Evolutionary conservation across 2,329 filamentous ascomycete species (phyloP), one percentile per base, ranked within the genome.

Genomic region (Daldinia sp.): DNA sequence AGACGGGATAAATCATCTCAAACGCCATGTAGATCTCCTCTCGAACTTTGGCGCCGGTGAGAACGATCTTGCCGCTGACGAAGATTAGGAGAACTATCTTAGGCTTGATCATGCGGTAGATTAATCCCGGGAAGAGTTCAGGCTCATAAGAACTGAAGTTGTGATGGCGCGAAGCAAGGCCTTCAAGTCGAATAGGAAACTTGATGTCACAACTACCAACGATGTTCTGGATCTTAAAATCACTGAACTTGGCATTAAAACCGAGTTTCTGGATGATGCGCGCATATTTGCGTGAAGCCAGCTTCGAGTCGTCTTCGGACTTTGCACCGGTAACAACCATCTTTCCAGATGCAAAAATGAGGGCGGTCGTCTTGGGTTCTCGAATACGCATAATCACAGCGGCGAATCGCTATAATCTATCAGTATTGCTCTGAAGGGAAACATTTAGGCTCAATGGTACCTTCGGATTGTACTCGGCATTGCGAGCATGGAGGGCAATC

Each of bases 201-300:
- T 97, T 97, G 85, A 99, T 97, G 77, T 99, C 95, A 79, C 94
- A 98, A 63, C 93, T 97, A 68, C 95, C 95, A 70, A 99, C 95
- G 69, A 99, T 98, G 81, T 99, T 99, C 84, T 97, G 94, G 75
- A 99, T 99, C 87, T 98, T 99, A 83, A 99, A 99, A 79, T 99
- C 95, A 70, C 94, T 97, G 80, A 99, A 98, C 87, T 97, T 97
- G 74, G 95, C 94, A 72, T 97, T 97, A 86, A 99, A 99, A 67
- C 95, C 95, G 64, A 99, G 92, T 84, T 99, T 99, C 85, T 99
- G 95, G 73, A 99, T 98, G 79, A 99, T 98, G 75, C 95, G 94
- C 54, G 95, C 95, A 77, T 98, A 98, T 81, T 99, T 99, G 81
- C 94, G 90, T 63, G 91, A 95, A 7, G 95, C 95, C 74, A 99